Percentiles rank a stretch among this genome's conserved stretches.
Conservation (phyloP, 345 rosid species). For the Pseudoturritis turrita region DNA sequence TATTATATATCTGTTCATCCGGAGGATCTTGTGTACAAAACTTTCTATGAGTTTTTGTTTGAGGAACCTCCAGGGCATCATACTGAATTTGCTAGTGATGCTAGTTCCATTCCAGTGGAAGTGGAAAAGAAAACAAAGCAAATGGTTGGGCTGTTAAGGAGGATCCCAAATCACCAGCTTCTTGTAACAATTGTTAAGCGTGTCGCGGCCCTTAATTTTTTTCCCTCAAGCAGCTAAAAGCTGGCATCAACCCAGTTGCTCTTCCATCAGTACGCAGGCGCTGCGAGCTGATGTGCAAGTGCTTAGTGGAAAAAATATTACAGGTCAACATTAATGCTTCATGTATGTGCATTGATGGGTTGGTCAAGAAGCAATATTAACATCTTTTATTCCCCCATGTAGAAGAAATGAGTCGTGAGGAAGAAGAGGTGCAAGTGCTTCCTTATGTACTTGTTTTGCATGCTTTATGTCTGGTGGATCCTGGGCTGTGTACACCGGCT, state of each 20-base stretch:
- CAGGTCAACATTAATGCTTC: slow-evolving; percentile 46
- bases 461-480: too few relatives aligned
- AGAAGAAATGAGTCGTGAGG: slow-evolving; percentile 70
- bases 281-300: slow-evolving; percentile 95
- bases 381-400: slow-evolving; percentile 43
- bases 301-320: too few relatives aligned
- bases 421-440: slow-evolving; percentile 59
- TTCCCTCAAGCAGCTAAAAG: slow-evolving; percentile 91
- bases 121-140: slow-evolving; percentile 92
- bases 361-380: slow-evolving; percentile 8
- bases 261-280: slow-evolving; percentile 86
- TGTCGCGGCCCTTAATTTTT: slow-evolving; percentile 87
- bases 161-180: slow-evolving; percentile 75
- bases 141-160: slow-evolving; percentile 83
- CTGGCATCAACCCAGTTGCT: slow-evolving; percentile 82
- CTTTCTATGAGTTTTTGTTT: too few relatives aligned
- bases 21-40: too few relatives aligned
- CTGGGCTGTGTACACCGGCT: too few relatives aligned
- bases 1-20: too few relatives aligned
- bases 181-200: slow-evolving; percentile 84
- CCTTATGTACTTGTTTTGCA: too few relatives aligned
- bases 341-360: slow-evolving; percentile 11
- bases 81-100: too few relatives aligned
- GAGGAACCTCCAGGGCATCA: too few relatives aligned
- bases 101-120: slow-evolving; percentile 87